These are phyloP conservation scores for Rhizoctonia solani DNA, from an alignment of 1,284 basidiomycete genomes.

Conservation along the genomic window DNA sequence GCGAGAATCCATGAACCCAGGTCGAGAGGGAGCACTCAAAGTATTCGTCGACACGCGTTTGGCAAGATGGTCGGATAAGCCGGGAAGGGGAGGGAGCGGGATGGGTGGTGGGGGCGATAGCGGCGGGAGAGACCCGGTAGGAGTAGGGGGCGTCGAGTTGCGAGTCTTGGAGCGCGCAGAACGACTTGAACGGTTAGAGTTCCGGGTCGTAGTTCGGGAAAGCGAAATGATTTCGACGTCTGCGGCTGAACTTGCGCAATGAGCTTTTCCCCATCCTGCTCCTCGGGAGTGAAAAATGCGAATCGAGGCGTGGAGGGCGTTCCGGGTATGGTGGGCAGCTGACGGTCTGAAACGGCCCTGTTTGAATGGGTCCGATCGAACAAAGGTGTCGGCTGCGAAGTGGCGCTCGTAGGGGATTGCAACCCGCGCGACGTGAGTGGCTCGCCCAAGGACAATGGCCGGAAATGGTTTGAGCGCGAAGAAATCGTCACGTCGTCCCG, in stretches of 20 bases:
- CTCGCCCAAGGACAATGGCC: constrained; percentile 24
- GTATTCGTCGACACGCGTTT: constrained; percentile 3
- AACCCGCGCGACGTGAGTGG: neutral
- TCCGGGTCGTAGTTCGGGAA: too few species aligned
- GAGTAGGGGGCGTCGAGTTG: constrained; percentile 1
- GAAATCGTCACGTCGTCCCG: neutral
- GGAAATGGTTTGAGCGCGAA: constrained; percentile 13
- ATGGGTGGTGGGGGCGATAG: neutral
- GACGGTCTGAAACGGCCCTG: constrained; percentile 3
- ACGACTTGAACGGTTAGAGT: too few species aligned
- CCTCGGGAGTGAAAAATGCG: neutral
- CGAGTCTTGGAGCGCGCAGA: neutral
- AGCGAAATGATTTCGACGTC: too few species aligned
- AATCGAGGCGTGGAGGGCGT: neutral
- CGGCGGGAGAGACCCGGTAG: neutral
- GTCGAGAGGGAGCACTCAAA: neutral
- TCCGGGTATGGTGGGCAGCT: too few species aligned
- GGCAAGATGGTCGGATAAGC: neutral
- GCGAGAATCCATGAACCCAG: neutral
- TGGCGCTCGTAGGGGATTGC: neutral
- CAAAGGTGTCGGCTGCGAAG: neutral
- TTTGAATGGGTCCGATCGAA: neutral
- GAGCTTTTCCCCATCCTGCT: too few species aligned
- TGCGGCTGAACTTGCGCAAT: too few species aligned
- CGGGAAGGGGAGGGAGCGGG: neutral